phyloP scores from a whole-genome alignment of 148 eudicot species.

The Chenopodium quinoa region DNA sequence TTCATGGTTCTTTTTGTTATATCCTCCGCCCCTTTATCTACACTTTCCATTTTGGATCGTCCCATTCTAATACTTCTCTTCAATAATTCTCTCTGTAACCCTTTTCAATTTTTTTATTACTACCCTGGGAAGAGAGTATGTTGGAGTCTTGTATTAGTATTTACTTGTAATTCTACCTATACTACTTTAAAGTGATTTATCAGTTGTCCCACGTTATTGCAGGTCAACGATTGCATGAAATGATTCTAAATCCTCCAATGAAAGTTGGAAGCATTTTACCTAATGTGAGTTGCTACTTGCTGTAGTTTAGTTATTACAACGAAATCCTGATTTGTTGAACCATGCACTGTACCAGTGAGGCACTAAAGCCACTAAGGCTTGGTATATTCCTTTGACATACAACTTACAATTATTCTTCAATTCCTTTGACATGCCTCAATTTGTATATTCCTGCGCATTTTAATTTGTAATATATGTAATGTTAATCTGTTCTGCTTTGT shows the following conservation, averaged over 20 bases:
- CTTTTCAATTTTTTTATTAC: background rate
- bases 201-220: background rate
- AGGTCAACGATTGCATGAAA: conserved; percentile 95
- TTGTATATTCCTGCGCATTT: background rate
- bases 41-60: background rate
- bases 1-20: background rate
- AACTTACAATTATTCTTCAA: background rate
- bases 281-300: conserved; percentile 49
- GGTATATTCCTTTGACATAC: background rate
- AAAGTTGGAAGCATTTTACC: conserved; percentile 52
- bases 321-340: background rate
- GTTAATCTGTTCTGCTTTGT: background rate
- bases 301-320: background rate
- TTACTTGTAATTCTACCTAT: background rate
- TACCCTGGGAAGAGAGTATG: background rate
- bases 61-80: background rate
- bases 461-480: background rate
- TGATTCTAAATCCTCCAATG: conserved; percentile 70
- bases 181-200: background rate
- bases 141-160: background rate
- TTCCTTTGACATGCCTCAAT: background rate
- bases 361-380: no score
- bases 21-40: background rate
- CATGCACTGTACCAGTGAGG: background rate
- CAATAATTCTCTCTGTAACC: background rate